Evolutionary conservation across 345 rosid genomes (phyloP), one percentile per base, ranked within the genome.

Genomic region (Erodium maritimum): DNA sequence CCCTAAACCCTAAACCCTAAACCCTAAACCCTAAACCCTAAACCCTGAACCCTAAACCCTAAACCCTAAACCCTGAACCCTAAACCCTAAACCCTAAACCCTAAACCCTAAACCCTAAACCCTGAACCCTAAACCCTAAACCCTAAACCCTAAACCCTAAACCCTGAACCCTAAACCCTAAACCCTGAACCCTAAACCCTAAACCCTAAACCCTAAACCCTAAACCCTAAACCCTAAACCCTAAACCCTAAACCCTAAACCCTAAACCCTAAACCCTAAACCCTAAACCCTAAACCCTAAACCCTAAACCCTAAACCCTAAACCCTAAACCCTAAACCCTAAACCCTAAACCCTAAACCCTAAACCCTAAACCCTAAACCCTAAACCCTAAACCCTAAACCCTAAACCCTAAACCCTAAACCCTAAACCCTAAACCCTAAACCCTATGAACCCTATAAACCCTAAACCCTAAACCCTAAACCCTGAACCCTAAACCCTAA

Each of bases 401-500:
- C 52, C 52, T 50, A 50, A 50, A 50, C 52, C 52, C 52, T 50
- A 50, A 50, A 50, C 52, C 52, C 52, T 50, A 50, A 50, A 50
- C 52, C 52, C 52, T 50, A 50, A 50, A 50, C 52, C 52, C 52
- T 50, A 50, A 50, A 50, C 52, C 52, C 52, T 50, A 50, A 50
- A 50, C 52, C 52, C 52, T 54, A 18, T 12, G 22, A 20, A 52
- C 55, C 55, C 55, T 52, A 54, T 5, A n/a, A n/a, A n/a, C n/a
- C n/a, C n/a, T n/a, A n/a, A n/a, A n/a, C n/a, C 57, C 57, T 21
- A 18, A 54, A 54, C 57, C 22, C 57, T 54, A 54, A 54, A 54
- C 57, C 57, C 57, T 54, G 13, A 54, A 54, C 57, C 57, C 57
- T 18, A 54, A 54, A 54, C 22, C 57, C 57, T 54, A 19, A 54